Evolutionary conservation across 768 basidiomycete species (phyloP).

Genomic region (Naganishia kalamii): DNA sequence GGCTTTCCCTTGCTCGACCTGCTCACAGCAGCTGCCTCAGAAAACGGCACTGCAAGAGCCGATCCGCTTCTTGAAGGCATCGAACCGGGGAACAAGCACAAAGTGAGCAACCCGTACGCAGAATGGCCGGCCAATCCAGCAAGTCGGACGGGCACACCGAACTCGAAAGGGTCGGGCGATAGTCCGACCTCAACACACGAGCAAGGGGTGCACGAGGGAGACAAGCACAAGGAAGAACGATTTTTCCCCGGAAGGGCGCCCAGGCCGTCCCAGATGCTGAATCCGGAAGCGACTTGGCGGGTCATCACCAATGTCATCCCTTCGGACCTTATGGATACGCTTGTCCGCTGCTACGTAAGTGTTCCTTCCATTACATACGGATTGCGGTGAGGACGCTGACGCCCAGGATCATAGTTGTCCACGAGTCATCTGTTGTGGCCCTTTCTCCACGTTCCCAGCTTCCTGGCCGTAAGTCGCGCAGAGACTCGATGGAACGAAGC

Average conservation of each 20-base stretch:
- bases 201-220: background rate
- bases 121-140: slow-evolving; percentile 15
- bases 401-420: slow-evolving; percentile 78
- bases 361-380: slow-evolving; percentile 9
- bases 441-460: slow-evolving; percentile 84
- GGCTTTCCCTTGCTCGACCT: slow-evolving; percentile 82
- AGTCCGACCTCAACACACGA: background rate
- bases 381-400: slow-evolving; percentile 49
- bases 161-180: background rate
- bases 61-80: slow-evolving; percentile 1
- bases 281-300: slow-evolving; percentile 82
- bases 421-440: slow-evolving; percentile 91
- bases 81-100: background rate
- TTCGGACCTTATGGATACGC: slow-evolving; percentile 83
- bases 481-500: background rate
- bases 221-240: slow-evolving; percentile 26
- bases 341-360: slow-evolving; percentile 52
- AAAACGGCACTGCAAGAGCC: background rate
- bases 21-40: slow-evolving; percentile 47
- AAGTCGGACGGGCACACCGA: background rate
- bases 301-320: slow-evolving; percentile 76
- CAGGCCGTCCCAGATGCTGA: slow-evolving; percentile 63
- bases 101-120: slow-evolving; percentile 8
- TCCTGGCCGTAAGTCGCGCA: slow-evolving; percentile 58
- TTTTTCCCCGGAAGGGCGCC: slow-evolving; percentile 76